phyloP scores from a whole-genome alignment of 176 grass and related monocot genomes.

The Zizania latifolia region DNA sequence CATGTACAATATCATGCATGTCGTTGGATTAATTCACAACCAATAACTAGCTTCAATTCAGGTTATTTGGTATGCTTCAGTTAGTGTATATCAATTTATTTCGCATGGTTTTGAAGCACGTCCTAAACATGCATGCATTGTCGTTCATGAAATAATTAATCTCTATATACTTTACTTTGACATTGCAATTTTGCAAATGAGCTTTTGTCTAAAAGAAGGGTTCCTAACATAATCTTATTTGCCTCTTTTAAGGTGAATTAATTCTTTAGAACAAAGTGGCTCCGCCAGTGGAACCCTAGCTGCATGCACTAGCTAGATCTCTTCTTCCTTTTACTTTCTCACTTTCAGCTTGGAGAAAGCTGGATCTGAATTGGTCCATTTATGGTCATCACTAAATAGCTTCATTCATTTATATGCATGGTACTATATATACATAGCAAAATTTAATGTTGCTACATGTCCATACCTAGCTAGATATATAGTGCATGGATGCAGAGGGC shows the following conservation, averaged over 20 bases:
- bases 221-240: constrained; percentile 6
- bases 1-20: constrained; percentile 10
- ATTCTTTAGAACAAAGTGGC: constrained; percentile 26
- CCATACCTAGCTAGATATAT: constrained; percentile 33
- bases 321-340: background rate
- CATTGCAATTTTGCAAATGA: background rate
- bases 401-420: constrained; percentile 23
- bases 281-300: constrained; percentile 5
- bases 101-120: no score
- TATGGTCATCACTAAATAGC: constrained; percentile 9
- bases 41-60: background rate
- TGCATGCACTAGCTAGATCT: background rate
- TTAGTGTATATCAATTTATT: no score
- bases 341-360: background rate
- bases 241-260: constrained; percentile 29
- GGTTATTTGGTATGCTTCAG: background rate
- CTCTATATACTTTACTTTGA: background rate
- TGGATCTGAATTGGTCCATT: constrained; percentile 24
- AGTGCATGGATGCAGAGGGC: constrained; percentile 22
- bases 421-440: constrained; percentile 6
- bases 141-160: background rate
- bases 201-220: constrained; percentile 18
- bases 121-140: background rate
- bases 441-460: constrained; percentile 29
- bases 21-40: background rate